Base-by-base conservation (phyloP, 495 filamentous ascomycete genomes). In the Lepraria neglecta region DNA sequence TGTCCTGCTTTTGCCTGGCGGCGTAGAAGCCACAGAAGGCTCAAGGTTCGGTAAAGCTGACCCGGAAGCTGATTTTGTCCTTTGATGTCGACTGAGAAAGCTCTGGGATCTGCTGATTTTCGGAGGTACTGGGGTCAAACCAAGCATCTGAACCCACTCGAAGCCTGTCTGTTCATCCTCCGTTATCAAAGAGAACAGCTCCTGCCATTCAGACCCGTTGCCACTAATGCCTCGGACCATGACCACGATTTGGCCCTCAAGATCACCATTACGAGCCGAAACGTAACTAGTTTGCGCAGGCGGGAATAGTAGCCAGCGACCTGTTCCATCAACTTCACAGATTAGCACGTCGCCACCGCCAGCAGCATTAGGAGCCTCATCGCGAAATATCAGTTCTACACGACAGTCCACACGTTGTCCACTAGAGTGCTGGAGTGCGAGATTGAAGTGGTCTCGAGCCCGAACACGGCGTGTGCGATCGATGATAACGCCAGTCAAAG, bases 81-180 rank as follows among this genome's bases (percentile, higher is more conserved):
- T 63, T 38, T 56, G 52, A 53, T 58, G 50, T 28, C 46, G 60
- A 6, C n/a, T 75, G 62, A 80, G 75, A 61, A 82, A 81, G 65
- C 79, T 82, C 66, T 76, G 77, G 51, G 72, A 75, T 66, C 77
- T 70, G 45, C 63, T 75, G 27, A 82, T 72, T 12, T 77, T 68
- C 11, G 91, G 92, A 33, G 94, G 92, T 45, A 89, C 73, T 33
- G 94, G 94, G 28, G 79, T 76, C 56, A 80, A 76, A 11, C 91
- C 90, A 28, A 99, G 72, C 75, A 96, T 87, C 40, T 87, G 77
- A 33, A 96, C 75, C 95, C 95, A 99, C 70, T 97, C 92, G 42
- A 79, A 73, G n/a, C 83, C 84, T 58, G 91, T 81, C 50, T 88
- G 86, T 52, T 90, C 84, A 67, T 88, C 85, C 52, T 86, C 83